phyloP scores from a whole-genome alignment of 2,329 filamentous ascomycete species.

The Calonectria henricotiae region DNA sequence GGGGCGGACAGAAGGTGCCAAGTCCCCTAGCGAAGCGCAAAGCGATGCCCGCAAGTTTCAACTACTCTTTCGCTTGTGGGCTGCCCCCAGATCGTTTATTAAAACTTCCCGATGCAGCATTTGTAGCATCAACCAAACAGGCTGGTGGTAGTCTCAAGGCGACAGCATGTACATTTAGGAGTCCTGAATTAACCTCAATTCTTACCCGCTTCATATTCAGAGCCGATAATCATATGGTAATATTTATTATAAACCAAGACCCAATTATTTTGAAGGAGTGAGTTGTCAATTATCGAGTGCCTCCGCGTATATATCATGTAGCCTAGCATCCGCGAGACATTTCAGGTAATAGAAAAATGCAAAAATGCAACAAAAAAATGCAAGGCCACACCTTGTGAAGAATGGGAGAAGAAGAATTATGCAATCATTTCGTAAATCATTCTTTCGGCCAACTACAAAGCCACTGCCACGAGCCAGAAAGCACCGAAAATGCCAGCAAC shows the following conservation, averaged over 20 bases:
- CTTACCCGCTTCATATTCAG: background rate
- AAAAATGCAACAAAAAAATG: background rate
- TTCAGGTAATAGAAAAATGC: too few species aligned
- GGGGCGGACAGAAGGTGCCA: background rate
- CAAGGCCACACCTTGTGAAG: background rate
- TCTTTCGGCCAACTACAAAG: constrained; percentile 38
- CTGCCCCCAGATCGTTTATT: background rate
- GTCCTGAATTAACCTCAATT: background rate
- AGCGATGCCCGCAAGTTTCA: background rate
- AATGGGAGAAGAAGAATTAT: background rate
- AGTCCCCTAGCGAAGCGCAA: too few species aligned
- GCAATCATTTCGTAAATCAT: background rate
- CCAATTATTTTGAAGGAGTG: constrained; percentile 6
- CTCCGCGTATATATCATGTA: constrained; percentile 17
- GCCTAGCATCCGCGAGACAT: background rate
- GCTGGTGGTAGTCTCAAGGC: too few species aligned
- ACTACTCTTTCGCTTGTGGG: too few species aligned
- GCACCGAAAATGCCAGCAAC: constrained; percentile 48
- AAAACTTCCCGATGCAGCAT: background rate
- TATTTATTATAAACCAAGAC: constrained; percentile 1
- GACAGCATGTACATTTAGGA: background rate
- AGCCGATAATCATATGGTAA: background rate
- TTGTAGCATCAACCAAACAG: background rate
- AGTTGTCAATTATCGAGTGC: background rate
- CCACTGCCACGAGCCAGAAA: constrained; percentile 48